Conservation (phyloP, 2,329 filamentous ascomycete species). For the Epichloe uncinata region DNA sequence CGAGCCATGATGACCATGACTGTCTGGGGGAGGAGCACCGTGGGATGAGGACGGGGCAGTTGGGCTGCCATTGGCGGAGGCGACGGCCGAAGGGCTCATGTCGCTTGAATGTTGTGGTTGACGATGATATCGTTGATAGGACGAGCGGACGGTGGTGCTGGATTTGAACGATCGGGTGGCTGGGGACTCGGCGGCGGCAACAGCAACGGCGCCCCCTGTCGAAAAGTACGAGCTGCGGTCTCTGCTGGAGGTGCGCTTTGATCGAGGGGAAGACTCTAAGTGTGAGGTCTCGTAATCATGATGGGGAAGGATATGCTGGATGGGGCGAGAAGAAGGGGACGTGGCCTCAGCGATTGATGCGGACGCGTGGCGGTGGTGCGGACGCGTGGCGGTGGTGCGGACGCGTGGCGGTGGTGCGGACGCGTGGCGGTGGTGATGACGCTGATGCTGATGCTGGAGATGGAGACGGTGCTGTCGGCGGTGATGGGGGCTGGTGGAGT, state of each 20-base stretch:
- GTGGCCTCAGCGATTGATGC: constrained; percentile 19
- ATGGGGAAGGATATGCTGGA: constrained; percentile 35
- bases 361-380: no score
- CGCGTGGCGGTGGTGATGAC: constrained; percentile 25
- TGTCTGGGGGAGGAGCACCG: constrained; percentile 26
- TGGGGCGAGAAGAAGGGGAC: constrained; percentile 16
- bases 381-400: no score
- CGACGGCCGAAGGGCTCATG: constrained; percentile 37
- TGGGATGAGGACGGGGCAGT: constrained; percentile 35
- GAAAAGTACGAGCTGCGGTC: constrained; percentile 28
- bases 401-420: no score
- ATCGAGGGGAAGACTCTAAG: constrained; percentile 40
- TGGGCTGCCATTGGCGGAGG: constrained; percentile 37
- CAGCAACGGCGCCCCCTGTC: constrained; percentile 32
- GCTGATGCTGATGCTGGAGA: constrained; percentile 13
- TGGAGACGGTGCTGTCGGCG: constrained; percentile 9
- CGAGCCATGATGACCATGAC: constrained; percentile 21
- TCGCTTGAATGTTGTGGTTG: constrained; percentile 23
- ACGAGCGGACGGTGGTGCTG: constrained; percentile 36
- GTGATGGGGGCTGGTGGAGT: constrained; percentile 2
- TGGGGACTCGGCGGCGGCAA: constrained; percentile 29
- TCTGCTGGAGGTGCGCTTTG: constrained; percentile 52
- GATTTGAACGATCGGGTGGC: constrained; percentile 25
- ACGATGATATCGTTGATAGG: constrained; percentile 19
- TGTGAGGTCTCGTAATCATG: constrained; percentile 63